A percentile compares a stretch with the other conserved stretches of the same genome.
phyloP scores from a whole-genome alignment of 345 rosid species.

The Salix suchowensis region DNA sequence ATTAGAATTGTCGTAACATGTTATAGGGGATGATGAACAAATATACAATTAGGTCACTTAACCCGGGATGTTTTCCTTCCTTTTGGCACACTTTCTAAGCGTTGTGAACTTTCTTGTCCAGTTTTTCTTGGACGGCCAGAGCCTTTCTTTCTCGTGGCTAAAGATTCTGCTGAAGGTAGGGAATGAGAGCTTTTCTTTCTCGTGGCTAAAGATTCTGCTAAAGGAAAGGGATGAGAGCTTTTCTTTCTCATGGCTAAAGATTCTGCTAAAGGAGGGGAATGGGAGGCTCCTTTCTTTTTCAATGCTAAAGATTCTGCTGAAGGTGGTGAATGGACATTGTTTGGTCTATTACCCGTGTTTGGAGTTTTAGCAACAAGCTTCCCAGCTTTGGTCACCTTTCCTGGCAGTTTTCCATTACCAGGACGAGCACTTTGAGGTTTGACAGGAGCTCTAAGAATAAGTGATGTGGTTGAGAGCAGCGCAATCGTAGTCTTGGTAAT shows the following conservation, averaged over 20 bases:
- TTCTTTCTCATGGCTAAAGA: slow-evolving; percentile 17
- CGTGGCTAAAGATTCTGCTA: background rate
- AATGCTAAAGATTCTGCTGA: slow-evolving; percentile 34
- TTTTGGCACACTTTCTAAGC: slow-evolving; percentile 24
- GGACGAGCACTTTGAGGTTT: slow-evolving; percentile 40
- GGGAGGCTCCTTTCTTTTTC: background rate
- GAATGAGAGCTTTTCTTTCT: no score
- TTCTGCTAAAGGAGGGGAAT: slow-evolving; percentile 37
- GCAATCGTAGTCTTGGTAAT: slow-evolving; percentile 22
- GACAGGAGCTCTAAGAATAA: slow-evolving; percentile 31
- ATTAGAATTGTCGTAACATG: background rate
- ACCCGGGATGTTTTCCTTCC: slow-evolving; percentile 50
- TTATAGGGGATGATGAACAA: background rate
- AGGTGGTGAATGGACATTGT: slow-evolving; percentile 29
- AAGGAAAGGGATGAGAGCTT: no score
- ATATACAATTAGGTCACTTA: slow-evolving; percentile 33
- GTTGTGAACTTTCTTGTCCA: slow-evolving; percentile 13
- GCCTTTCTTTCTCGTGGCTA: slow-evolving; percentile 21
- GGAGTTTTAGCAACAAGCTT: slow-evolving; percentile 21
- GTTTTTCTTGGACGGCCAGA: slow-evolving; percentile 29
- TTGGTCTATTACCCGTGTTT: slow-evolving; percentile 27
- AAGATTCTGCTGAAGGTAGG: no score
- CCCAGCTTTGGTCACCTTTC: slow-evolving; percentile 20
- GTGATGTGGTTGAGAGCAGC: slow-evolving; percentile 19
- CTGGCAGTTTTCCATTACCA: slow-evolving; percentile 13